phyloP scores from a whole-genome alignment of 768 basidiomycete species.

The Ramaria sp. region DNA sequence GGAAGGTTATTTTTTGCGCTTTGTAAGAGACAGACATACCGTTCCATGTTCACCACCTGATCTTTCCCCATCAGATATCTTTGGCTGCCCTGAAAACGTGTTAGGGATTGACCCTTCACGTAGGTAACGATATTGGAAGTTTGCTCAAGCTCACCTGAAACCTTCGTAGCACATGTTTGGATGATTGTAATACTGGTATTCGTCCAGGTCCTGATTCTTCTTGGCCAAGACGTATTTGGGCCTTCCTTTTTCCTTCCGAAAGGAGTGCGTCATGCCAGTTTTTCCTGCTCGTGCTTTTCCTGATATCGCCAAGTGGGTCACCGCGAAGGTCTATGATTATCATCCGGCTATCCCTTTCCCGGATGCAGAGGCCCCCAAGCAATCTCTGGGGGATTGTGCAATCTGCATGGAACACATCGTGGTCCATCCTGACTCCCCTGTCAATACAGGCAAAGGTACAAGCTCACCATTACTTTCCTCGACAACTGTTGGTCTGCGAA shows the following conservation, averaged over 20 bases:
- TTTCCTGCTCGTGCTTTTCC: not conserved
- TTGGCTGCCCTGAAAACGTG: slow-evolving; percentile 78
- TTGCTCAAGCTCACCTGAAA: not conserved
- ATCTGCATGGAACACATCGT: slow-evolving; percentile 89
- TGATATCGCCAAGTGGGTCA: slow-evolving; percentile 37
- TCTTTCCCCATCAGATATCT: slow-evolving; percentile 47
- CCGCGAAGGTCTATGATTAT: slow-evolving; percentile 65
- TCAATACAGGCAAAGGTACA: not conserved
- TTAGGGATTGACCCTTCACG: slow-evolving; percentile 69
- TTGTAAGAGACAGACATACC: slow-evolving; percentile 41
- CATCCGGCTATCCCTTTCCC: slow-evolving; percentile 67
- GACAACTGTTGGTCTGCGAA: slow-evolving; percentile 34
- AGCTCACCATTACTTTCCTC: slow-evolving; percentile 8
- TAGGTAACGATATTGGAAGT: slow-evolving; percentile 25
- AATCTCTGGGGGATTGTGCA: slow-evolving; percentile 76
- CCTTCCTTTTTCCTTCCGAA: slow-evolving; percentile 77
- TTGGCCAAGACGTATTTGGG: slow-evolving; percentile 67
- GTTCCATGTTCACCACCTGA: not conserved
- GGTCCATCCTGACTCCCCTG: slow-evolving; percentile 23
- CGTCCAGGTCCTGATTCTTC: slow-evolving; percentile 48
- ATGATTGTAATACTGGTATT: slow-evolving; percentile 47
- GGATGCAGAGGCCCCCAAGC: slow-evolving; percentile 66
- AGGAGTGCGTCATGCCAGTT: slow-evolving; percentile 33
- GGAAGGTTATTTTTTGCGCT: slow-evolving; percentile 61
- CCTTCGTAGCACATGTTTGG: slow-evolving; percentile 30